These are phyloP conservation scores for Hydnomerulius pinastri DNA, from an alignment of 768 basidiomycete species.

Conservation along the genomic window DNA sequence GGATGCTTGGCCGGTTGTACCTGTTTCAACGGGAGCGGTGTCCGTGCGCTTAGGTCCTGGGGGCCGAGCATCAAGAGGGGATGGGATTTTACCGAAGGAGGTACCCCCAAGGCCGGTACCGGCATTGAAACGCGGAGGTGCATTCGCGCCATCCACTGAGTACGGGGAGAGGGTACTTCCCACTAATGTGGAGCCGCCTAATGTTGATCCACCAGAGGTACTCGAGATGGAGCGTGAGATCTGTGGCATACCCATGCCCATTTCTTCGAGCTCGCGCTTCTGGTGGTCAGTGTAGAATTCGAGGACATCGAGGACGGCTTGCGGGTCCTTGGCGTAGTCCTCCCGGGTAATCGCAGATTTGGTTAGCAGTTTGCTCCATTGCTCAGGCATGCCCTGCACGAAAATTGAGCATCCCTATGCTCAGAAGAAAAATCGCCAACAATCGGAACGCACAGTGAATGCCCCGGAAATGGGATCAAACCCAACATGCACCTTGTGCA, in stretches of 20 bases:
- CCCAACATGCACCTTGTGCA: constrained; percentile 98
- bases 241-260: constrained; percentile 37
- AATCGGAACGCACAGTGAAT: constrained; percentile 74
- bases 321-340: constrained; percentile 95
- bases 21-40: constrained; percentile 39
- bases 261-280: constrained; percentile 86
- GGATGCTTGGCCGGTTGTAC: constrained; percentile 27
- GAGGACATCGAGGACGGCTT: constrained; percentile 95
- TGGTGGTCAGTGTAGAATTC: constrained; percentile 99
- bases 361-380: constrained; percentile 96
- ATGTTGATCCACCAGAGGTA: constrained; percentile 25
- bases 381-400: constrained; percentile 87
- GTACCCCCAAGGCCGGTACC: constrained; percentile 89
- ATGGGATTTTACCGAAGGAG: constrained; percentile 44
- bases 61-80: constrained; percentile 39
- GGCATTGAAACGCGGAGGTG: constrained; percentile 83
- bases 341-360: constrained; percentile 97
- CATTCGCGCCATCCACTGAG: constrained; percentile 37
- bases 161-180: constrained; percentile 35
- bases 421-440: neutral
- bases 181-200: constrained; percentile 34
- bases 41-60: constrained; percentile 46
- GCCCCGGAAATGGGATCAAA: constrained; percentile 93
- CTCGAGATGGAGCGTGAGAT: constrained; percentile 23
- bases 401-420: no score